A percentile compares a stretch with the other conserved stretches of the same genome.
phyloP scores from a whole-genome alignment of 305 asterid genomes.

The Fraxinus angustifolia region DNA sequence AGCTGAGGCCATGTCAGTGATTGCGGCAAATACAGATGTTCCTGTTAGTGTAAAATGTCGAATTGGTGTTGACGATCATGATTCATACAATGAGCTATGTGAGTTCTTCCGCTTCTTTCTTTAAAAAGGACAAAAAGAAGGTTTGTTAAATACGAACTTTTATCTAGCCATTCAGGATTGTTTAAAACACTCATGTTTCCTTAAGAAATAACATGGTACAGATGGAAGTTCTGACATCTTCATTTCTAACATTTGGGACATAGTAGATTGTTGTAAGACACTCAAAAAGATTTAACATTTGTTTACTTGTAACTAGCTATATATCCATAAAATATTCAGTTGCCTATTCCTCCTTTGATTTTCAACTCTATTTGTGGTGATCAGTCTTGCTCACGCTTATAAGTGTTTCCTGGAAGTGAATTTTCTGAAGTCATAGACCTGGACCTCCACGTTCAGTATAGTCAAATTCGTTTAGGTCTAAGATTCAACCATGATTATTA shows the following conservation, averaged over 20 bases:
- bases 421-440: not conserved
- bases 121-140: not conserved
- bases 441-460: not conserved
- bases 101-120: conserved; percentile 36
- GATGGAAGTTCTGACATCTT: not conserved
- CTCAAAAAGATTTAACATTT: not conserved
- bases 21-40: conserved; percentile 75
- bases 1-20: conserved; percentile 93
- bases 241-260: not conserved
- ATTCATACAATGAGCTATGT: conserved; percentile 87
- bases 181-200: not conserved
- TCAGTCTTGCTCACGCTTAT: not conserved
- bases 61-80: conserved; percentile 85
- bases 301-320: conserved; percentile 11
- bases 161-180: not conserved
- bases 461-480: not conserved
- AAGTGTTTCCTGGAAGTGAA: not conserved
- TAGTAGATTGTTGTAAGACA: not conserved
- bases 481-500: not conserved
- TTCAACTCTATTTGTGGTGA: not conserved
- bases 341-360: not conserved
- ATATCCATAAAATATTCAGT: not conserved
- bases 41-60: conserved; percentile 97
- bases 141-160: not conserved
- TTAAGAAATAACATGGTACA: not conserved